A percentile compares a stretch with the other conserved stretches of the same genome.
Conservation (phyloP, 345 rosid species). For the Eucalyptus erythrocorys region DNA sequence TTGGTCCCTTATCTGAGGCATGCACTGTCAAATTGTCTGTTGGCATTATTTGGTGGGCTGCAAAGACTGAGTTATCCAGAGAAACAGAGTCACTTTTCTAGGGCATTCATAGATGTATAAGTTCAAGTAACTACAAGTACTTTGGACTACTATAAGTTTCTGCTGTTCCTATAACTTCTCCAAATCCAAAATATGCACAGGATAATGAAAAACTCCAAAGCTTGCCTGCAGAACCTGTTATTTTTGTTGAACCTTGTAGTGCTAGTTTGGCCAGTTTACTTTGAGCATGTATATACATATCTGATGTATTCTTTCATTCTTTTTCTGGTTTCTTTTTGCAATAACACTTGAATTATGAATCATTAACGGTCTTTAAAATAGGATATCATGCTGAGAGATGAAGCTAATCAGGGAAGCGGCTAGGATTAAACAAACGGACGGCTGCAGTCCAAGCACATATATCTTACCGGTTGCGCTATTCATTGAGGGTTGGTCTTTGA, state of each 20-base stretch:
- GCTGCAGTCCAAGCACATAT: slow-evolving; percentile 55
- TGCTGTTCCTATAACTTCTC: neutral
- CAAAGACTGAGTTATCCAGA: neutral
- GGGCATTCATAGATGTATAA: neutral
- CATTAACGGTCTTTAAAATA: slow-evolving; percentile 6
- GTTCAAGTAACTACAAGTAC: neutral
- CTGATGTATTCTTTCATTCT: neutral
- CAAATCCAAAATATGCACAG: neutral
- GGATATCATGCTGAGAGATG: slow-evolving; percentile 85
- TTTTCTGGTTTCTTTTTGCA: neutral
- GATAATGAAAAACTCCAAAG: neutral
- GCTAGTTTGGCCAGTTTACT: neutral
- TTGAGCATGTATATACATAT: no score
- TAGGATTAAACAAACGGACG: slow-evolving; percentile 10
- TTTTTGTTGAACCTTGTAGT: neutral
- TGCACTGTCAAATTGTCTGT: neutral
- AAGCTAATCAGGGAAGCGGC: slow-evolving; percentile 24
- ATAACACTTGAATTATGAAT: neutral
- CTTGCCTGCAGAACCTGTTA: neutral
- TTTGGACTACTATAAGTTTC: neutral
- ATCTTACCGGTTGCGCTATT: slow-evolving; percentile 55
- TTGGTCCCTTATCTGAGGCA: neutral
- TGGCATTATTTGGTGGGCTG: neutral
- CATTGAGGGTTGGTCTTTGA: slow-evolving; percentile 47
- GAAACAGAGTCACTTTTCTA: neutral